Base-by-base conservation (phyloP, 257 asterid genomes). In the Fraxinus pennsylvanica region DNA sequence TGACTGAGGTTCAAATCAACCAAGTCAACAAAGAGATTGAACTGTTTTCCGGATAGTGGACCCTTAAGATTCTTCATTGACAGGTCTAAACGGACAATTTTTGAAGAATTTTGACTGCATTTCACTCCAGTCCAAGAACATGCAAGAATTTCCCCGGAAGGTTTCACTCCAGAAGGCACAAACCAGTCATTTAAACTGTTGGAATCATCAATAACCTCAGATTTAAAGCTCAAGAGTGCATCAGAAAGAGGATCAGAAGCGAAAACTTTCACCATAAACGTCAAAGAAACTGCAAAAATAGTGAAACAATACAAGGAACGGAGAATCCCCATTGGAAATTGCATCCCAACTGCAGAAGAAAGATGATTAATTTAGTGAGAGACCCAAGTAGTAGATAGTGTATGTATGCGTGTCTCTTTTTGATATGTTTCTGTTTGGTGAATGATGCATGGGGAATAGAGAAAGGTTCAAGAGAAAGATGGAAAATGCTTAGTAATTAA, bases 101-200 rank as follows among this genome's bases (percentile, higher is more conserved):
- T 80, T 33, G 97, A 79, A 9, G 96, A 90, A 50, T 93, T 92
- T 0, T 72, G 67, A 75, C 74, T 82, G 83, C 99, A 96, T 61
- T 74, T 81, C 9, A 93, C 90, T 45, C 99, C 98, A 68, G 85
- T 77, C 99, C 99, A 96, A 50, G 93, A 90, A 84, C 99, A 96
- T 19, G 97, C 92, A 65, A 74, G 41, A 14, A 90, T 88, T 76
- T 50, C 82, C 47, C 78, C 50, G 25, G 89, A 79, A 59, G 84
- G 63, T 41, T 50, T 76, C 47, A 63, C 9, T 72, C 50, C 82
- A 74, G 90, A 10, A 27, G 92, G 88, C 70, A 85, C 61, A n/a
- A 75, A 45, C 99, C 99, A 96, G 66, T 96, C 91, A 17, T 63
- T 82, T 32, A 96, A 76, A 74, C 80, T 70, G 74, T 80, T 83